Conservation (phyloP, 768 basidiomycete species). For the Xerocomus spinulosus region DNA sequence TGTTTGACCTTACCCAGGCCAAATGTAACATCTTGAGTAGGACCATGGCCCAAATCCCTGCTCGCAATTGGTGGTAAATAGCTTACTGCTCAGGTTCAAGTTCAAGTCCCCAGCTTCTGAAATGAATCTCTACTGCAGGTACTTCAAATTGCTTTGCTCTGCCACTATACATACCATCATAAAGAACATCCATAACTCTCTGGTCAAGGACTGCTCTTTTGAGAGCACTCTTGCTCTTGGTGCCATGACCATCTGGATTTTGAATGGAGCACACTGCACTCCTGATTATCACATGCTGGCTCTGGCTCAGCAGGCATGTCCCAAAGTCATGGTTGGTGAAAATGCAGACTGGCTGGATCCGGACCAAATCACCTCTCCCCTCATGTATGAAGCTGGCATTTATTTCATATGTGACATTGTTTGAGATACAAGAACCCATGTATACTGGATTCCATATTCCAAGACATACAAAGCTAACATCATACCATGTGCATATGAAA, state of each 20-base stretch:
- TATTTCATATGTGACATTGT: conserved; percentile 9
- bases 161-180: background rate
- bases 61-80: too few species aligned
- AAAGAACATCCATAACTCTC: background rate
- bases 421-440: too few species aligned
- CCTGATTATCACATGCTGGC: background rate
- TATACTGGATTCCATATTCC: too few species aligned
- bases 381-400: conserved; percentile 5
- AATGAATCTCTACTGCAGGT: too few species aligned
- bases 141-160: conserved; percentile 7
- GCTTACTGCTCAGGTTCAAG: too few species aligned
- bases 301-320: background rate
- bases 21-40: too few species aligned
- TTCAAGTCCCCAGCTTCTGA: too few species aligned
- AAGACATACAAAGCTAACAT: too few species aligned
- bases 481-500: too few species aligned
- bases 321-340: background rate
- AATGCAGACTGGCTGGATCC: background rate
- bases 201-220: background rate
- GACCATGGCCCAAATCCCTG: too few species aligned
- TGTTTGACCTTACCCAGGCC: too few species aligned
- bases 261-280: background rate
- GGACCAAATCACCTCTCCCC: background rate
- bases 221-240: conserved; percentile 2
- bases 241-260: conserved; percentile 4